A percentile compares a stretch with the other conserved stretches of the same genome.
Conservation (phyloP, 129 eudicot genomes). For the Escallonia herrerae region DNA sequence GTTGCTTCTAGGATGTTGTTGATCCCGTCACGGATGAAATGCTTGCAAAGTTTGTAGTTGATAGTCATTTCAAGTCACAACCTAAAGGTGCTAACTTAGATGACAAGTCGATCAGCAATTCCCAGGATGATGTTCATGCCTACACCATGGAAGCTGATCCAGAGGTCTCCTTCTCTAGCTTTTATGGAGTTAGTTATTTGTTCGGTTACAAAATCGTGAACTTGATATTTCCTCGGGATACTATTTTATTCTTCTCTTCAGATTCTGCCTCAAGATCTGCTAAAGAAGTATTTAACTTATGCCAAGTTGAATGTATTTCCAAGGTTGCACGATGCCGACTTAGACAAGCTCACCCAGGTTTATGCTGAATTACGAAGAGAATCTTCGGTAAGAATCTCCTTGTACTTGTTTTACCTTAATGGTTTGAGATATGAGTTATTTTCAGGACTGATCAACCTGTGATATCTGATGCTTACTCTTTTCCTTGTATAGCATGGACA, state of each 20-base stretch:
- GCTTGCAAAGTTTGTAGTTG: conserved; percentile 97
- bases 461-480: too few relatives aligned
- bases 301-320: conserved; percentile 91
- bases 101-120: conserved; percentile 41
- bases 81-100: conserved; percentile 67
- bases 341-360: conserved; percentile 74
- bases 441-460: too few relatives aligned
- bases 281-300: conserved; percentile 86
- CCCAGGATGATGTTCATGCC: conserved; percentile 47
- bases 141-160: conserved; percentile 50
- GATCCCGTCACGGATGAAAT: conserved; percentile 91
- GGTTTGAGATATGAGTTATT: background rate
- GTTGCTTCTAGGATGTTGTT: conserved; percentile 71
- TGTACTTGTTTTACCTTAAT: background rate
- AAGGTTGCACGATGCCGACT: conserved; percentile 81
- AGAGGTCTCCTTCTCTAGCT: conserved; percentile 39
- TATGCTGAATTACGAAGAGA: conserved; percentile 95
- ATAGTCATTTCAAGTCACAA: conserved; percentile 80
- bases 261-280: conserved; percentile 88
- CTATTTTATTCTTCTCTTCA: conserved; percentile 16
- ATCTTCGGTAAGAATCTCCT: conserved; percentile 63
- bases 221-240: background rate
- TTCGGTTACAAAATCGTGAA: too few relatives aligned
- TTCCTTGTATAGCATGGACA: conserved; percentile 69
- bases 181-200: too few relatives aligned